Percentiles rank a stretch among this genome's conserved stretches.
phyloP scores from a whole-genome alignment of 2,329 filamentous ascomycete genomes.

The Xylaria sp. region DNA sequence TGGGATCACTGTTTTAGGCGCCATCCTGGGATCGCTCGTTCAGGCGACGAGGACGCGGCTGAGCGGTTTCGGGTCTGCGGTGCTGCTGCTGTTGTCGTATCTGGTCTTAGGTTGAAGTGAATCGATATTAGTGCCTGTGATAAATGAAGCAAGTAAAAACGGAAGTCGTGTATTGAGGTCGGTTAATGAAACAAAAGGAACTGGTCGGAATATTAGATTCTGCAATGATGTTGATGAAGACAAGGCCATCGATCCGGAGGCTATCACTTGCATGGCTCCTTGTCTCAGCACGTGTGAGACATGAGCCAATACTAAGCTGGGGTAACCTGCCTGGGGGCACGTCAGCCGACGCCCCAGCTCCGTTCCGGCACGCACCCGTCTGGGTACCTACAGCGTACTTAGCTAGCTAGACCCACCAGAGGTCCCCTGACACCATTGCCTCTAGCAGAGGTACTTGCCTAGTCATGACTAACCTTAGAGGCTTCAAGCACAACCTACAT shows the following conservation, averaged over 20 bases:
- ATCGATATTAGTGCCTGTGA: neutral
- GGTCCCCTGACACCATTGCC: neutral
- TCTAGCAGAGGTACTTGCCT: neutral
- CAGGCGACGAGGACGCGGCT: slow-evolving; percentile 10
- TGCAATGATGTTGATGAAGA: slow-evolving; percentile 20
- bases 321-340: neutral
- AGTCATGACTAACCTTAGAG: no score
- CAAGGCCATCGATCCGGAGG: neutral
- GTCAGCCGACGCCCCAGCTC: slow-evolving; percentile 19
- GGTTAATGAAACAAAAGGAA: slow-evolving; percentile 2
- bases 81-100: neutral
- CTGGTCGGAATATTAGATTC: neutral
- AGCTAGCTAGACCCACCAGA: neutral
- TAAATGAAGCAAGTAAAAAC: neutral
- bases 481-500: neutral
- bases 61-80: neutral
- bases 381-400: neutral
- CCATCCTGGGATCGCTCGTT: slow-evolving; percentile 64
- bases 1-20: slow-evolving; percentile 77
- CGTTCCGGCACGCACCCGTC: neutral
- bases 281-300: neutral
- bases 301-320: neutral
- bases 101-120: neutral
- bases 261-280: neutral
- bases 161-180: neutral